Evolutionary conservation across 257 asterid species (phyloP).

Genomic region (Solanum boliviense): DNA sequence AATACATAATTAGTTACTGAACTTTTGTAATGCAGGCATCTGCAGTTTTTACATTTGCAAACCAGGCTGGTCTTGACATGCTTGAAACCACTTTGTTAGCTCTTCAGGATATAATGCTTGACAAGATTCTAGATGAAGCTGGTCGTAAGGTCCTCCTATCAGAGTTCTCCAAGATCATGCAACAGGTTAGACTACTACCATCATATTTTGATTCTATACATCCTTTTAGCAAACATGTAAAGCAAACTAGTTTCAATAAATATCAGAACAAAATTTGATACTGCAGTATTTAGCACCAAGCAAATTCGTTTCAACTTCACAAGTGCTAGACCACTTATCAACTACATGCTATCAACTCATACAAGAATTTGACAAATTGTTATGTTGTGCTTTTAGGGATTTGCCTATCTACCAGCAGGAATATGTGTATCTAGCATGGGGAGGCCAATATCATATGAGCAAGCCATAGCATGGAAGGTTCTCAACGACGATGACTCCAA

Average conservation of each 20-base stretch:
- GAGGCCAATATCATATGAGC: constrained; percentile 70
- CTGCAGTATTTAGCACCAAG: background rate
- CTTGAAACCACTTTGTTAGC: constrained; percentile 87
- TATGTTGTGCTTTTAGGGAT: constrained; percentile 38
- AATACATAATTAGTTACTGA: background rate
- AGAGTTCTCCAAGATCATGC: constrained; percentile 87
- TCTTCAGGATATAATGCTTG: constrained; percentile 88
- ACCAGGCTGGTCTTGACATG: constrained; percentile 97
- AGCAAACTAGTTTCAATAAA: background rate
- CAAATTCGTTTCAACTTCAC: background rate
- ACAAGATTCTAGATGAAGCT: constrained; percentile 73
- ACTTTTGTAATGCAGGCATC: constrained; percentile 46
- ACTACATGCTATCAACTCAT: background rate
- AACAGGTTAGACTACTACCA: constrained; percentile 43
- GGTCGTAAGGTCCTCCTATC: constrained; percentile 72
- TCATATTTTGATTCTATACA: background rate
- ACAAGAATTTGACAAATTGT: background rate
- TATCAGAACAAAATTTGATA: background rate
- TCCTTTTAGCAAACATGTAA: background rate
- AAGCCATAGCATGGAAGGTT: constrained; percentile 85
- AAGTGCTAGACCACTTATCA: background rate
- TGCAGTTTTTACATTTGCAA: constrained; percentile 76
- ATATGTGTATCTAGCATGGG: constrained; percentile 94
- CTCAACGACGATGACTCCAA: constrained; percentile 59
- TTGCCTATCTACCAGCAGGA: constrained; percentile 67